Evolutionary conservation across 306 rosid genomes (phyloP).

Genomic region (Morella rubra): DNA sequence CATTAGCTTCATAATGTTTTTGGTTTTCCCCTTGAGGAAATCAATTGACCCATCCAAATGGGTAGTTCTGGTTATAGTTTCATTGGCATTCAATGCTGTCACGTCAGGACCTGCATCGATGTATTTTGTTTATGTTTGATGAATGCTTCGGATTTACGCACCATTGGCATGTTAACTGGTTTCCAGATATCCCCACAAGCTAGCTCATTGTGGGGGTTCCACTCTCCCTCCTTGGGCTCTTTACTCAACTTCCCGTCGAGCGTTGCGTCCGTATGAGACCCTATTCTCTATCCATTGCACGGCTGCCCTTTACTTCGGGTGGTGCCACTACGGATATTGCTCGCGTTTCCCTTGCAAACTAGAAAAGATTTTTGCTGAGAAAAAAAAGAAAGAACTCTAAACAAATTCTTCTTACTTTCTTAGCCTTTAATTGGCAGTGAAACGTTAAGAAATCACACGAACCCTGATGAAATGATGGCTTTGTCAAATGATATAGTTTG

Average conservation of each 20-base stretch:
- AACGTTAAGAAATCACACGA: too few species aligned
- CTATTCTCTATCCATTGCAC: neutral
- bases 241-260: neutral
- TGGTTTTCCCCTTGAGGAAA: neutral
- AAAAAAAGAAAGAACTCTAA: too few species aligned
- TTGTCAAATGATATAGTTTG: too few species aligned
- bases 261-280: neutral
- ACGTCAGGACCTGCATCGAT: neutral
- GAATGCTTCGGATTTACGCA: neutral
- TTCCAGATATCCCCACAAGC: neutral
- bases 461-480: too few species aligned
- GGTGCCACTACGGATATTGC: too few species aligned
- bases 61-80: neutral
- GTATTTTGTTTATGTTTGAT: slow-evolving; percentile 4
- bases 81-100: neutral
- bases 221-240: too few species aligned
- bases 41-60: neutral
- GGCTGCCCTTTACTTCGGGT: too few species aligned
- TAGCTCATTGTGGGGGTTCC: neutral
- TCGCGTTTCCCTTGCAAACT: too few species aligned
- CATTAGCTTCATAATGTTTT: slow-evolving; percentile 11
- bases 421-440: too few species aligned
- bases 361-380: too few species aligned
- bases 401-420: too few species aligned
- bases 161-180: neutral